Evolutionary conservation across 148 eudicot species (phyloP).

Genomic region (Chenopodium formosanum): DNA sequence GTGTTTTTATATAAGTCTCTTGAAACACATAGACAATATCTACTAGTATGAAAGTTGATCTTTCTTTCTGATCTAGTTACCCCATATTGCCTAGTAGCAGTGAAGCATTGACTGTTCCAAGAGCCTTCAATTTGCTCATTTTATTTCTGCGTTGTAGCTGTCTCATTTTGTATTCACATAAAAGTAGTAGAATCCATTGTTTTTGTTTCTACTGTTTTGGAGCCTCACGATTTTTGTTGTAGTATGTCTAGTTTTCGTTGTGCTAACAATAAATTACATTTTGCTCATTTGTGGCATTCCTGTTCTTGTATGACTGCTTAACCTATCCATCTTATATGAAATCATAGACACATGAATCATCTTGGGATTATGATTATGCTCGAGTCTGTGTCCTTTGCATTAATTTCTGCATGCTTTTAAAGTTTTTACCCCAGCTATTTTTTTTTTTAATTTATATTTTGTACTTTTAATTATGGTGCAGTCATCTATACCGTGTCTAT

Average conservation of each 20-base stretch:
- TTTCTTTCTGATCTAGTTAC: background rate
- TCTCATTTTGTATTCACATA: background rate
- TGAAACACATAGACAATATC: background rate
- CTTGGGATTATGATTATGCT: background rate
- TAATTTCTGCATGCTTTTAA: background rate
- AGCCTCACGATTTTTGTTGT: background rate
- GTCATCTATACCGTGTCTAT: background rate
- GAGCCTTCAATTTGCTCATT: background rate
- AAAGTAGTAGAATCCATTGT: background rate
- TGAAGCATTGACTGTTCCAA: background rate
- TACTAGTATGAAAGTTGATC: background rate
- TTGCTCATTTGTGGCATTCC: background rate
- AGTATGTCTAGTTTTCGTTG: no score
- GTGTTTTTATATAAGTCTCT: background rate
- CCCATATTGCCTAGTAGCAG: background rate
- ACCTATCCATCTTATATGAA: background rate
- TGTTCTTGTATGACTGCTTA: background rate
- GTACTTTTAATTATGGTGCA: no score
- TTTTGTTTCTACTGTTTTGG: background rate
- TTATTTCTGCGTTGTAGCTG: background rate
- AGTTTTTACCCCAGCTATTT: background rate
- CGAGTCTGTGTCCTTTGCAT: background rate
- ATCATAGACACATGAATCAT: background rate
- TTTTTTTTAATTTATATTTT: background rate
- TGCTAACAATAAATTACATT: background rate